These are phyloP conservation scores for Moricandia arvensis DNA, from an alignment of 345 rosid genomes.

Conservation along the genomic window DNA sequence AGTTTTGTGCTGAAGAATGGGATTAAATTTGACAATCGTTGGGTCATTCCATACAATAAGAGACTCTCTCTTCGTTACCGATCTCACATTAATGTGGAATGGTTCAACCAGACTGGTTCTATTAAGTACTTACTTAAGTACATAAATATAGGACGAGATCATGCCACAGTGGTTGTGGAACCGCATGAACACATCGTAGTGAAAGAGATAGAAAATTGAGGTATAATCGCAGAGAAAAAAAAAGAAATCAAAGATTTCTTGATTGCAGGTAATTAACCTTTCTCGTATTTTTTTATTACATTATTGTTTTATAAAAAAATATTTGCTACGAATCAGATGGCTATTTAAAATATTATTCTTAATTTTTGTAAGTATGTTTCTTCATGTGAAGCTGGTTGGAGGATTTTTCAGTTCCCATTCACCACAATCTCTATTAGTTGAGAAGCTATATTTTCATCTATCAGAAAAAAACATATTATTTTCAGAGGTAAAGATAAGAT, in stretches of 20 bases:
- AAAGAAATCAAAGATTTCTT: neutral
- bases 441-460: neutral
- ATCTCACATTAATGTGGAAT: neutral
- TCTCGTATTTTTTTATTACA: neutral
- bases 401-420: neutral
- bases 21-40: neutral
- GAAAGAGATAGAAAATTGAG: neutral
- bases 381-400: neutral
- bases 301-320: no score
- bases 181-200: neutral
- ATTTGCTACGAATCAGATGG: no score
- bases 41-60: neutral
- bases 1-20: neutral
- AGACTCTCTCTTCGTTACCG: neutral
- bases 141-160: neutral
- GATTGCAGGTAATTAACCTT: neutral
- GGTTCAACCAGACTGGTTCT: neutral
- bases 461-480: no score
- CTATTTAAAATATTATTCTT: no score
- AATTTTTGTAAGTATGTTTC: neutral
- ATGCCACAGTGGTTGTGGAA: neutral
- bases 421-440: neutral
- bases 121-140: neutral
- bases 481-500: neutral
- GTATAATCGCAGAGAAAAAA: neutral